phyloP scores from a whole-genome alignment of 345 rosid species.

The Citrus mangshanensis region DNA sequence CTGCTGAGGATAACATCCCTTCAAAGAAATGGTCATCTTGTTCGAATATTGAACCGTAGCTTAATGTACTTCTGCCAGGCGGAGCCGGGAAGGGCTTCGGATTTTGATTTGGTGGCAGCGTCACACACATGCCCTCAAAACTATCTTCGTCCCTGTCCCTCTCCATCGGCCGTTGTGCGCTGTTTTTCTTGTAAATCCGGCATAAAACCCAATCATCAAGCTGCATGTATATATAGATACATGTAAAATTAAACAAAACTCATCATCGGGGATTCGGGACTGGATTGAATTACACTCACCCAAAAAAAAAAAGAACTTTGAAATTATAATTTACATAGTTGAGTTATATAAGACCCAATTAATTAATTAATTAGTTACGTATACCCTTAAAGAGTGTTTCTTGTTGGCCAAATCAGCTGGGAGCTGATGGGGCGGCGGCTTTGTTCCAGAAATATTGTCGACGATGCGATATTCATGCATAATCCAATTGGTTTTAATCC shows the following conservation, averaged over 20 bases:
- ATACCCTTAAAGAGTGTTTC: slow-evolving; percentile 45
- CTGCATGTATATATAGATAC: slow-evolving; percentile 7
- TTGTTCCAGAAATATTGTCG: slow-evolving; percentile 9
- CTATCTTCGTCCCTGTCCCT: slow-evolving; percentile 19
- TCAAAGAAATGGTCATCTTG: slow-evolving; percentile 34
- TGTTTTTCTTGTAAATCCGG: slow-evolving; percentile 52
- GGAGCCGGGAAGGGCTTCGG: background rate
- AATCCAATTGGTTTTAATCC: slow-evolving; percentile 51
- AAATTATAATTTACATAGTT: too few species aligned
- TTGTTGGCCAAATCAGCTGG: slow-evolving; percentile 24
- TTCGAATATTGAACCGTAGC: slow-evolving; percentile 24
- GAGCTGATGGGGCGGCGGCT: slow-evolving; percentile 16
- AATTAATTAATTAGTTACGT: background rate
- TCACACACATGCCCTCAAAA: slow-evolving; percentile 25
- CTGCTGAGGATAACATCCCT: slow-evolving; percentile 26
- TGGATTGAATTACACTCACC: too few species aligned
- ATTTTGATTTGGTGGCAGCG: slow-evolving; percentile 2
- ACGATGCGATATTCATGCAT: slow-evolving; percentile 52
- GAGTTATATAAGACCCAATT: too few species aligned
- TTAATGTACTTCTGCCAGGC: background rate
- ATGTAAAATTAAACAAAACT: too few species aligned
- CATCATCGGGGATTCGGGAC: too few species aligned
- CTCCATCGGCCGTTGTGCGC: slow-evolving; percentile 26
- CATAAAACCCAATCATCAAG: slow-evolving; percentile 61
- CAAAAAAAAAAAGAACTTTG: too few species aligned